These are phyloP conservation scores for Xylariaceae sp. DNA, from an alignment of 2,329 filamentous ascomycete genomes.

Conservation along the genomic window DNA sequence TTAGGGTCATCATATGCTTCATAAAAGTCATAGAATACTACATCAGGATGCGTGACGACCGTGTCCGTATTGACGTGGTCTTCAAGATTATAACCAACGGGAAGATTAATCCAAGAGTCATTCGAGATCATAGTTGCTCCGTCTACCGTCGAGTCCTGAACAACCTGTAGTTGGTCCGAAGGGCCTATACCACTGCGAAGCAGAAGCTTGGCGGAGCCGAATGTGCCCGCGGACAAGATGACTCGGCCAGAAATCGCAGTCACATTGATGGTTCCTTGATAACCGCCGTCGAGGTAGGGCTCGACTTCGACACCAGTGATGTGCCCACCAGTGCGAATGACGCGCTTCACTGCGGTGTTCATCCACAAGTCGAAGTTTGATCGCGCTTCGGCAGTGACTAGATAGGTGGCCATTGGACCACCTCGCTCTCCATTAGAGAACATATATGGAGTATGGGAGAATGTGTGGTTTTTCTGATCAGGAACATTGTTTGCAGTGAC, in stretches of 20 bases:
- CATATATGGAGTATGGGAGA: constrained; percentile 63
- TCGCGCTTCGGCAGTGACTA: constrained; percentile 56
- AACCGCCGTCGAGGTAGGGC: constrained; percentile 48
- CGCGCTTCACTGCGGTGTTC: constrained; percentile 62
- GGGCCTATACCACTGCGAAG: constrained; percentile 66
- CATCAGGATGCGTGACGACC: constrained; percentile 40
- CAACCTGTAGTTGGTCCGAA: constrained; percentile 51
- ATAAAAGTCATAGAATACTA: constrained; percentile 62
- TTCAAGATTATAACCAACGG: constrained; percentile 56
- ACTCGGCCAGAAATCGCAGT: constrained; percentile 59
- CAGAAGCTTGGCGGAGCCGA: constrained; percentile 66
- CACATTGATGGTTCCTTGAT: constrained; percentile 57
- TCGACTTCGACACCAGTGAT: constrained; percentile 68
- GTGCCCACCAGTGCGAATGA: constrained; percentile 59
- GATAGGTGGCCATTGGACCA: constrained; percentile 68
- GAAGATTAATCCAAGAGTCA: constrained; percentile 53
- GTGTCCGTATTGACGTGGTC: constrained; percentile 53
- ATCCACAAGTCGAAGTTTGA: constrained; percentile 65
- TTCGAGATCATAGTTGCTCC: constrained; percentile 48
- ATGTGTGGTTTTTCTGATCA: constrained; percentile 62
- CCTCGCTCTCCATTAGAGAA: constrained; percentile 62
- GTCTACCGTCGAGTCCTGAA: constrained; percentile 44
- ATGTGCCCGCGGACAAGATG: constrained; percentile 63
- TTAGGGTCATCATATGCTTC: constrained; percentile 51
- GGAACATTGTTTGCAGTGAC: constrained; percentile 59